Conservation (phyloP, 805 yeast species). For the Saccharomyces paradoxus region DNA sequence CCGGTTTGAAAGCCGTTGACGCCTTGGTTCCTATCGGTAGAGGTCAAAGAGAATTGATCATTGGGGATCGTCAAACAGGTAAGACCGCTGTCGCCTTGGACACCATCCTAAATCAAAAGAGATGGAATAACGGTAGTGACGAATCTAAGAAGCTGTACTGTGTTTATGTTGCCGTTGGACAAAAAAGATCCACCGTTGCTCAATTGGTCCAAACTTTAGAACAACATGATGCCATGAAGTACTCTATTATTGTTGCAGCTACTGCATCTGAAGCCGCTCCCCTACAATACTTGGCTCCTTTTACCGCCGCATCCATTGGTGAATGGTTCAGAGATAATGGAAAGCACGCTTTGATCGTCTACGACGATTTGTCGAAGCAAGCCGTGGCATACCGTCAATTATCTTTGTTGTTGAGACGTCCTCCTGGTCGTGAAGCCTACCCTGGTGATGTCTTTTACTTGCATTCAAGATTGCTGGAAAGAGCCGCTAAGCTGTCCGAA, state of each 20-base stretch:
- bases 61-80: slow-evolving; percentile 99
- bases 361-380: slow-evolving; percentile 97
- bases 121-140: slow-evolving; percentile 92
- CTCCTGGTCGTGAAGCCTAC: slow-evolving; percentile 95
- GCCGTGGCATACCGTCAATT: slow-evolving; percentile 99
- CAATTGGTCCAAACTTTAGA: slow-evolving; percentile 98
- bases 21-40: slow-evolving; percentile 99
- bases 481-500: slow-evolving; percentile 96
- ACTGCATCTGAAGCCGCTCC: slow-evolving; percentile 99
- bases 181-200: slow-evolving; percentile 99
- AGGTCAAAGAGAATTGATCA: slow-evolving; percentile 99
- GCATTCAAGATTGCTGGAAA: slow-evolving; percentile 90
- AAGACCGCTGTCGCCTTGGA: slow-evolving; percentile 98
- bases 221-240: slow-evolving; percentile 95
- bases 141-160: slow-evolving; percentile 98
- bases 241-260: slow-evolving; percentile 97
- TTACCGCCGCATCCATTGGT: slow-evolving; percentile 99
- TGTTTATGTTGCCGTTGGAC: slow-evolving; percentile 99
- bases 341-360: slow-evolving; percentile 92
- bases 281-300: slow-evolving; percentile 98
- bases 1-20: slow-evolving; percentile 98
- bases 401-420: slow-evolving; percentile 94
- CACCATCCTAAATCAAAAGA: slow-evolving; percentile 97
- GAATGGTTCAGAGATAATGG: slow-evolving; percentile 99
- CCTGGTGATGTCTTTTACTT: slow-evolving; percentile 95